These are phyloP conservation scores for Cymbopogon citratus DNA, from an alignment of 176 grass and related monocot genomes.

Conservation along the genomic window DNA sequence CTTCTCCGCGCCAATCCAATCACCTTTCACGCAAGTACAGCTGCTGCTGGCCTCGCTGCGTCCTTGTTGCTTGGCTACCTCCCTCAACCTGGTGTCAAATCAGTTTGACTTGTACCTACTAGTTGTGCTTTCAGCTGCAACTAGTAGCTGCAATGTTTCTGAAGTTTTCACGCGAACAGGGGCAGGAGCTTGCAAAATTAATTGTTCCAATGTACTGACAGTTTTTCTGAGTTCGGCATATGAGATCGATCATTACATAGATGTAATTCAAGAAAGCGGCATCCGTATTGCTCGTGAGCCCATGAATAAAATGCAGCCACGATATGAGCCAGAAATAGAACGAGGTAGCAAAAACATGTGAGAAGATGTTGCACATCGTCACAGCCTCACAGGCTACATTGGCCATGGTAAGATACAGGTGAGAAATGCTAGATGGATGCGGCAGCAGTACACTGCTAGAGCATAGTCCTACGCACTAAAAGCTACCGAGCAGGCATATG, in stretches of 20 bases:
- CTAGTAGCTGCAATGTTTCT: not conserved
- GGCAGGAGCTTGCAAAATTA: not conserved
- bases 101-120: not conserved
- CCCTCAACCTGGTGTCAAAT: not conserved
- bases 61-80: not conserved
- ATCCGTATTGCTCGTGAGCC: not conserved
- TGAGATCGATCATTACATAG: not conserved
- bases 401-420: not conserved
- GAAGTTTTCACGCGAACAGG: not conserved
- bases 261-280: not conserved
- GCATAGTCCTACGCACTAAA: not conserved
- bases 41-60: not conserved
- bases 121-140: not conserved
- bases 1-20: constrained; percentile 22
- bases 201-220: not conserved
- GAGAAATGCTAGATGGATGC: not conserved
- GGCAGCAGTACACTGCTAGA: not conserved
- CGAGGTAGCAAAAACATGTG: not conserved
- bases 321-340: not conserved
- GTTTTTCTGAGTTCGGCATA: not conserved
- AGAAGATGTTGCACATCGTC: no score
- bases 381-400: not conserved
- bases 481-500: not conserved
- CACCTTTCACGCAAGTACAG: constrained; percentile 10
- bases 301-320: no score